Evolutionary conservation across 208 protist species (phyloP), one percentile per base, ranked within the genome.

Genomic region (Acanthamoeba rhysodes): DNA sequence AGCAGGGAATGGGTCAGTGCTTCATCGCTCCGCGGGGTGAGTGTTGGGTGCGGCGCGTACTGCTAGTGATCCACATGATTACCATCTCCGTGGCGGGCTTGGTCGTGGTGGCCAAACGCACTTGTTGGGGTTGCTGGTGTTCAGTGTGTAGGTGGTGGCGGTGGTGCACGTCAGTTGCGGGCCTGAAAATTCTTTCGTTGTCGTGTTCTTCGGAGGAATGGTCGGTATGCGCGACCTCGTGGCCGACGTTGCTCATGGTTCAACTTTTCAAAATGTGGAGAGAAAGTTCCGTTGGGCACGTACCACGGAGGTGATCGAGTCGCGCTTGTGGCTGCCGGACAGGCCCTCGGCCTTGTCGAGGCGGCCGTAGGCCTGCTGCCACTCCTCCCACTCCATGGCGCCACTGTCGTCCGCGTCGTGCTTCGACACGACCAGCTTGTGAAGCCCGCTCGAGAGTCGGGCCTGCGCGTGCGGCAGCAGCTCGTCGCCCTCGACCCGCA

Each of bases 11-110:
- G 29, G 34, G 74, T 34, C 22, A 82, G 74, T 34, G 29, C 22
- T 32, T 32, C 68, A n/a, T n/a, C 20, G 29, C 29, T 6, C 2
- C 18, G 41, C 12, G 29, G n/a, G 24, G 37, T 41, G 37, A 41
- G 37, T 41, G 37, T 41, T 37, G 8, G 20, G 74, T 32, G 74
- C 8, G 59, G 37, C 16, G 32, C 84, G 84, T 66, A 90, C 84
- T 90, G 84, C 84, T 90, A 53, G 84, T 90, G 84, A 90, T 90
- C 84, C 84, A 90, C 84, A 90, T 90, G 50, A 90, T 48, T 14
- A 90, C 84, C 84, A 90, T 90, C 32, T 90, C 84, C 16, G 84
- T 90, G 50, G 84, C 32, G 32, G 84, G 84, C 50, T 90, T 90
- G 34, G 84, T 90, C 59, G 84, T 90, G 22, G 84, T 90, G 32